These are phyloP conservation scores for Lojkania enalia DNA, from an alignment of 2,329 filamentous ascomycete genomes.

Conservation along the genomic window DNA sequence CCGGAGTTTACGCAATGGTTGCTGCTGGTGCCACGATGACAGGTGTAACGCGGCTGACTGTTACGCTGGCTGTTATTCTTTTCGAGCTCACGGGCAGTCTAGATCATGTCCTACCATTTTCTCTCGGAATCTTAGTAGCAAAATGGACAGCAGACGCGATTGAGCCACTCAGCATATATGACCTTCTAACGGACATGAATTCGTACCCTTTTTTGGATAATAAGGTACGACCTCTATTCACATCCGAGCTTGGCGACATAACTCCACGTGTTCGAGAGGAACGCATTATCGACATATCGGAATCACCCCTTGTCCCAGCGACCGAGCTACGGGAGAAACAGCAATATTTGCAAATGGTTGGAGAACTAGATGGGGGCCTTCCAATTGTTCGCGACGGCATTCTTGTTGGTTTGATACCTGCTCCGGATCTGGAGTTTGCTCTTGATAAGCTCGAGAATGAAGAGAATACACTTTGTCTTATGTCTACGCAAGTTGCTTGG, in stretches of 20 bases:
- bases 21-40: conserved; percentile 98
- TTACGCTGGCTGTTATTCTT: conserved; percentile 91
- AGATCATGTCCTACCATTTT: conserved; percentile 94
- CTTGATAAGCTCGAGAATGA: conserved; percentile 83
- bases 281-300: conserved; percentile 84
- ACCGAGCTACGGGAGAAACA: conserved; percentile 77
- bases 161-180: conserved; percentile 93
- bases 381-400: conserved; percentile 80
- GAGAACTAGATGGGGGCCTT: conserved; percentile 89
- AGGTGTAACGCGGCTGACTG: conserved; percentile 88
- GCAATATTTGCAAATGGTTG: conserved; percentile 77
- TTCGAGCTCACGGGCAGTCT: conserved; percentile 95
- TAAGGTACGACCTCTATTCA: conserved; percentile 90
- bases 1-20: conserved; percentile 94
- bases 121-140: conserved; percentile 85
- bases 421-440: conserved; percentile 90
- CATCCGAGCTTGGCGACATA: conserved; percentile 84
- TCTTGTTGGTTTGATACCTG: conserved; percentile 88
- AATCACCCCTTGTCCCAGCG: conserved; percentile 78
- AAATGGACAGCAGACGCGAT: conserved; percentile 98
- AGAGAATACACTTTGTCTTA: conserved; percentile 73
- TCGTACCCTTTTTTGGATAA: conserved; percentile 97
- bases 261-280: conserved; percentile 74
- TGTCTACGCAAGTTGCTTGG: conserved; percentile 66
- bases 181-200: conserved; percentile 94